Base-by-base conservation (phyloP, 1,284 basidiomycete genomes). In the Fomitopsis palustris region DNA sequence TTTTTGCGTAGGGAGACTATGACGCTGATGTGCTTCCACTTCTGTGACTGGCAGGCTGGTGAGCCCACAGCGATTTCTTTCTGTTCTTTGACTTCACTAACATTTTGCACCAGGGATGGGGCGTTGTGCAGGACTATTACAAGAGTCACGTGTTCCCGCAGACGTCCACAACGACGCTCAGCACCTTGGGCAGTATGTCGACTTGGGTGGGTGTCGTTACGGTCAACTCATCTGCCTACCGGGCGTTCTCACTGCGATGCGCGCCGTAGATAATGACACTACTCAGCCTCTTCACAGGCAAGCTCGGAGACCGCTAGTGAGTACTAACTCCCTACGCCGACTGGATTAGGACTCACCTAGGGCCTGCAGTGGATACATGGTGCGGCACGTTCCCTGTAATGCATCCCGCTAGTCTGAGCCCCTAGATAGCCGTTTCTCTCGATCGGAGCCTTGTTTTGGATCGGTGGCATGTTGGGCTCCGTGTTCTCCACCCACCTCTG, bases 301-400 rank as follows among this genome's bases (percentile, higher is more conserved):
- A 70, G 54, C 58, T 69, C 6, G 69, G 64, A 17, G 69, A 70
- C 57, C 62, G 67, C 39, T 68, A 64, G 69, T 70, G 52, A 62
- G 68, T 63, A 60, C 1, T 64, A n/a, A n/a, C 64, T 31, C 19
- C 19, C 0, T 62, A 61, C 35, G 47, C 61, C 8, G 64, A 62
- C 38, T 64, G 64, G 1, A 61, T 62, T 29, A 53, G 57, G 10
- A 57, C 65, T 35, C 62, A 62, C 37, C 56, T 62, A n/a, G 9
- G 61, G n/a, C 61, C 61, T 16, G 8, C 38, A 56, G 42, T 56
- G 42, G 41, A 21, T 56, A 31, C 31, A 19, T 7, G 29, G 54
- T 56, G 35, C 29, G 21, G 39, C 9, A 42, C 6, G 21, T 8
- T 1, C 7, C 14, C 17, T 12, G 27, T 14, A 3, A 49, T 16